Conservation (phyloP, 805 yeast genomes). For the Clavispora carvajalis region DNA sequence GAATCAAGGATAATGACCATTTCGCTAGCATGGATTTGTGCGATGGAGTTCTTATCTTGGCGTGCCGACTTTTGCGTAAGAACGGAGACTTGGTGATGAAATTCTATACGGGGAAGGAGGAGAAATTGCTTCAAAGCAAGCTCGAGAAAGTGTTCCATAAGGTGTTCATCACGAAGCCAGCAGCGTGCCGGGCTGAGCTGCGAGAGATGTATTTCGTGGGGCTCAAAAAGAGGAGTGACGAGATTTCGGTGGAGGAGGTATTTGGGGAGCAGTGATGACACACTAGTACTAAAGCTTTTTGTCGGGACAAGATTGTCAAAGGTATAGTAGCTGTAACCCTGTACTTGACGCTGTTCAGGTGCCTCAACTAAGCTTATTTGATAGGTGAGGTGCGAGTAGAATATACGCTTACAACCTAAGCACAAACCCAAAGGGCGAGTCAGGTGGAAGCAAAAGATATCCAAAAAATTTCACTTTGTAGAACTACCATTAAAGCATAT, state of each 20-base stretch:
- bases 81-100: constrained; percentile 79
- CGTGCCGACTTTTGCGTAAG: constrained; percentile 62
- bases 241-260: constrained; percentile 2
- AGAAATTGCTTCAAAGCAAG: constrained; percentile 53
- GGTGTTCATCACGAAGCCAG: constrained; percentile 73
- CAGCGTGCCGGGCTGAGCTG: constrained; percentile 73
- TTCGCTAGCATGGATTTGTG: constrained; percentile 83
- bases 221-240: constrained; percentile 36
- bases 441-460: too few species aligned
- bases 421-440: too few species aligned
- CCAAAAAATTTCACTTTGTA: too few species aligned
- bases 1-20: constrained; percentile 78
- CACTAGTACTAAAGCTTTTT: too few species aligned
- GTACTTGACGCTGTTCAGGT: too few species aligned
- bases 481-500: too few species aligned
- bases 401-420: too few species aligned
- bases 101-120: constrained; percentile 80
- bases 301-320: too few species aligned
- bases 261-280: not conserved
- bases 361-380: too few species aligned
- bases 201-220: constrained; percentile 81
- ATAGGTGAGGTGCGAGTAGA: too few species aligned
- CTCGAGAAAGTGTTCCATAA: constrained; percentile 53
- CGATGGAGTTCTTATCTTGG: constrained; percentile 80
- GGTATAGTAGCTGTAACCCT: too few species aligned